Evolutionary conservation across 257 asterid genomes (phyloP), one percentile per base, ranked within the genome.

Genomic region (Coffea canephora): DNA sequence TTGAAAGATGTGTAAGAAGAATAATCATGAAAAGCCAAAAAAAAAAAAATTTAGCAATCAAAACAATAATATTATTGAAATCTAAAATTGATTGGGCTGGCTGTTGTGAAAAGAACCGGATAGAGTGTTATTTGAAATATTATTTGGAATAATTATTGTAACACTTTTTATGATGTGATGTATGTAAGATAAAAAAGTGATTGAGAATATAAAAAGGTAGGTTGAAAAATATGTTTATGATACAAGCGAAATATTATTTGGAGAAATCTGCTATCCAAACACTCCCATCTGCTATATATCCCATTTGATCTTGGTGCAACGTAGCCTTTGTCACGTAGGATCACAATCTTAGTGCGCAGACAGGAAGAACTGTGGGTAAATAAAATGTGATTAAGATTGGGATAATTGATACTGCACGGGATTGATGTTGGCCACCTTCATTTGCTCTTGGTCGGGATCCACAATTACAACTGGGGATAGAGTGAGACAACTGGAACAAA

Each of bases 371-470:
- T 69, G 69, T 36, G 10, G 16, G 9, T 4, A 11, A 55, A 34
- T 34, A 57, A 69, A 41, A 55, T 70, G 41, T 41, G n/a, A 78
- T 39, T n/a, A 8, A 41, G 69, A 78, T 49, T 6, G 54, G 50
- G 68, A 54, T 68, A 81, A 83, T 79, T 75, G 77, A 65, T 84
- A 75, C 80, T 55, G 16, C 43, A 70, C 74, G 71, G 80, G 78
- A 70, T 66, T 65, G 61, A 67, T 79, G 87, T 54, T 80, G 83
- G 88, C 85, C 86, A 80, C 88, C 61, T 49, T 59, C 54, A 77
- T 23, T 82, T 19, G 65, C 72, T 71, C 27, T 69, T 76, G 79
- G 82, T 85, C 87, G 82, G 86, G 81, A 36, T 82, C 82, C 78
- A 85, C 83, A 76, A 87, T 69, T 81, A 66, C 87, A 82, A 64